Evolutionary conservation across 2,329 filamentous ascomycete genomes (phyloP).

Genomic region (Cladobotryum mycophilum): DNA sequence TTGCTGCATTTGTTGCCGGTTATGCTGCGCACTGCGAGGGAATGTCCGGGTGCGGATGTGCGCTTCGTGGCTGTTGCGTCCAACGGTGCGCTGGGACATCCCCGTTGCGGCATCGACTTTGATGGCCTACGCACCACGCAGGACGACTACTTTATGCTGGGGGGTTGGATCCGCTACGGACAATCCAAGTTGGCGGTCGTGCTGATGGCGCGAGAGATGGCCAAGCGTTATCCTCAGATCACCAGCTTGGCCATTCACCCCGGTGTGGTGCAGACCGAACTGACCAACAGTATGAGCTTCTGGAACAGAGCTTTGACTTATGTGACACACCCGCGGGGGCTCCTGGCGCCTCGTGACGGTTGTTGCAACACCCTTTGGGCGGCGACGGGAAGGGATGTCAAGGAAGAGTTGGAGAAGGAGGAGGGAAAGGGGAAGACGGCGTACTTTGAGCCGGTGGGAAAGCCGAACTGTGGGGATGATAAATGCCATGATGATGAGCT

Average conservation of each 20-base stretch:
- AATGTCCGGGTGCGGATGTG: slow-evolving; percentile 17
- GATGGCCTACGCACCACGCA: slow-evolving; percentile 20
- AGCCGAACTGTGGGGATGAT: slow-evolving; percentile 11
- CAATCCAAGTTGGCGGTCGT: slow-evolving; percentile 28
- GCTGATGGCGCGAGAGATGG: slow-evolving; percentile 23
- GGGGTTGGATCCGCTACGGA: slow-evolving; percentile 20
- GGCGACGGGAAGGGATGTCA: slow-evolving; percentile 3
- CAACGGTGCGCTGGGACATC: slow-evolving; percentile 22
- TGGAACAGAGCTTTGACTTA: background rate
- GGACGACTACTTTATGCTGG: slow-evolving; percentile 11
- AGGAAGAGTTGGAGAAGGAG: slow-evolving; percentile 13
- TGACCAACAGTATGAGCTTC: slow-evolving; percentile 12
- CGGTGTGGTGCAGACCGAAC: slow-evolving; percentile 23
- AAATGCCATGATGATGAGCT: slow-evolving; percentile 22
- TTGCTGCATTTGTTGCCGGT: slow-evolving; percentile 30
- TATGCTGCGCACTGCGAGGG: slow-evolving; percentile 22
- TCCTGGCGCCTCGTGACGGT: slow-evolving; percentile 15
- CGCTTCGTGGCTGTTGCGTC: slow-evolving; percentile 21
- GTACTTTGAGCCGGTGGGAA: slow-evolving; percentile 29
- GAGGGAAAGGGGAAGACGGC: slow-evolving; percentile 22
- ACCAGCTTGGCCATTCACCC: slow-evolving; percentile 23
- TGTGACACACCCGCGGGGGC: background rate
- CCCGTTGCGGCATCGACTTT: slow-evolving; percentile 23
- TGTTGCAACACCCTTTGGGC: slow-evolving; percentile 7
- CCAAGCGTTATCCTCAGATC: slow-evolving; percentile 18